phyloP scores from a whole-genome alignment of 306 rosid genomes.

The Dryas drummondii region DNA sequence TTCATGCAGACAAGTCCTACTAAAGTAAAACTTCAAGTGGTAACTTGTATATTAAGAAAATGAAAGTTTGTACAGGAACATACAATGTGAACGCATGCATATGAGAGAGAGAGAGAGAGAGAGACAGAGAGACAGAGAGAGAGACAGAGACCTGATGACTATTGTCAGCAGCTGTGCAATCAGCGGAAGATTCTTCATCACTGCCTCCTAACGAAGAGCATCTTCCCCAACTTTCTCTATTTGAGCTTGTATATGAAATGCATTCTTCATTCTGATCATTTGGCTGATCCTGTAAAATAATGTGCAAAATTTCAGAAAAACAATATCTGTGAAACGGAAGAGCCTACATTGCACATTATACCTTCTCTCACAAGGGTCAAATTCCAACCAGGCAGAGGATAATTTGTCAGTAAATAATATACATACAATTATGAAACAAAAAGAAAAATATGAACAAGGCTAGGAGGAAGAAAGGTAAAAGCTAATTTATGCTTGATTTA shows the following conservation, averaged over 20 bases:
- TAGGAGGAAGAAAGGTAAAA: neutral
- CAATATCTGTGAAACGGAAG: constrained; percentile 15
- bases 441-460: neutral
- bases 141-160: constrained; percentile 60
- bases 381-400: neutral
- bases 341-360: neutral
- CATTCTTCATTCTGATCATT: constrained; percentile 64
- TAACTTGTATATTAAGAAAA: neutral
- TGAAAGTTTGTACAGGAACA: neutral
- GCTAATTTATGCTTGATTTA: neutral
- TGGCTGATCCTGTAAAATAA: constrained; percentile 61
- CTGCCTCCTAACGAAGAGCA: constrained; percentile 83
- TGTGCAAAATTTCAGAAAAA: constrained; percentile 26
- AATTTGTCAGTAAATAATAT: neutral
- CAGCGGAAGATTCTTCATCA: constrained; percentile 74
- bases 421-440: neutral
- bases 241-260: constrained; percentile 74
- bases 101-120: constrained; percentile 16
- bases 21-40: neutral
- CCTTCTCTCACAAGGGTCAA: neutral
- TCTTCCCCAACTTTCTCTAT: constrained; percentile 91
- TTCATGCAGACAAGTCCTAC: neutral
- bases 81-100: neutral
- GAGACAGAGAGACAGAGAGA: constrained; percentile 42
- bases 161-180: constrained; percentile 44